Evolutionary conservation across 768 basidiomycete species (phyloP), one percentile per base, ranked within the genome.

Genomic region (Agaricus bisporus): DNA sequence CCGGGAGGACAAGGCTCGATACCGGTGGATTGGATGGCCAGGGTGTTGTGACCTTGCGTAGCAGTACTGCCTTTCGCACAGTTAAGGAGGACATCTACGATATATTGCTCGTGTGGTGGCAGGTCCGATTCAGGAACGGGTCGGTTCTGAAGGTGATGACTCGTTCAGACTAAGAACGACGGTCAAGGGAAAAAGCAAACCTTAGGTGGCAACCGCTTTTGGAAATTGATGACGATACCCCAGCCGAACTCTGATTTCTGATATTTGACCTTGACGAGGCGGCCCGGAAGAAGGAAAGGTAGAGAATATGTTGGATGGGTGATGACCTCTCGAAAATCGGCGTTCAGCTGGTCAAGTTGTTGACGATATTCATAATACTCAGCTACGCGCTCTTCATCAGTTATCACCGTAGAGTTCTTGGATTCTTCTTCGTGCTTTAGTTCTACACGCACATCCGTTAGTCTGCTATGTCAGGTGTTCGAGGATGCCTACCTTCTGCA

Each of bases 261-360:
- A 65, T 97, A 80, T 64, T 88, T 88, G 61, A 99, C 80, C 63
- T 88, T 89, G 45, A 98, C 89, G n/a, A 98, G 75, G 3, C 97
- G 85, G 28, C 97, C 97, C 18, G 85, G 76, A 63, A 97, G 88
- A 10, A 99, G 75, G 78, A 98, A 98, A 0, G 95, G 94, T 22
- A 98, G 68, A n/a, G 87, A 82, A 69, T 98, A 98, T 2, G 84
- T 87, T 2, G 97, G 97, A 64, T 98, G 97, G 0, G 93, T 95
- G 64, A 98, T 81, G 57, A 98, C 93, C 46, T 89, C 86, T 43
- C 85, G 79, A 68, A 98, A 93, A 68, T 99, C 97, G 7, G 83
- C 78, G 0, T 76, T 76, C 77, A 98, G 86, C 58, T 92, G 85
- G 60, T 95, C 90, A 5, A 99, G 79, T 65, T 98, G 94, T 66